Percentiles rank a stretch among this genome's conserved stretches.
Conservation (phyloP, 306 rosid genomes). For the Leucaena leucocephala region DNA sequence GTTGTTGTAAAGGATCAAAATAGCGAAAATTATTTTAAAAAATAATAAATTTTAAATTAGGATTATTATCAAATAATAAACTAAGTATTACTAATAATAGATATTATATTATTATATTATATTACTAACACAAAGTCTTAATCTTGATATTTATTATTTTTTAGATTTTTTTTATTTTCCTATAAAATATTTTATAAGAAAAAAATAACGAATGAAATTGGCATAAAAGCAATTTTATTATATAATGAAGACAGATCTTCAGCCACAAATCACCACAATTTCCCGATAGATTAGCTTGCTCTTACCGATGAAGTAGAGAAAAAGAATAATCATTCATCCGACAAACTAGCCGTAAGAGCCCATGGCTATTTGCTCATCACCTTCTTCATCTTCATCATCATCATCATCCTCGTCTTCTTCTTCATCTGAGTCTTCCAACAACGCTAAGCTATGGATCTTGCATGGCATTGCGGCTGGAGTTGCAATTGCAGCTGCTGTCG, state of each 20-base stretch:
- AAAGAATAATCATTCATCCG: background rate
- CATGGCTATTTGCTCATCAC: constrained; percentile 46
- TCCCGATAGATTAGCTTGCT: background rate
- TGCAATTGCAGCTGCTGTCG: constrained; percentile 72
- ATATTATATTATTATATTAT: no score
- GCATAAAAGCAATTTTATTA: background rate
- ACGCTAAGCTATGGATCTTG: constrained; percentile 65
- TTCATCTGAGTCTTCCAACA: constrained; percentile 53
- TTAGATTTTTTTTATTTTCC: no score
- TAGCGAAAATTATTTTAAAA: no score
- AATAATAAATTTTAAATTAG: no score
- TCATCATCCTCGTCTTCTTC: constrained; percentile 39
- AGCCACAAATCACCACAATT: background rate
- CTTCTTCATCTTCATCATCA: constrained; percentile 31
- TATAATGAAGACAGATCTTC: background rate
- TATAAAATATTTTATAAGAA: background rate
- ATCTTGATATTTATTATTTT: no score
- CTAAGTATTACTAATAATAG: no score
- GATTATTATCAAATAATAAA: no score
- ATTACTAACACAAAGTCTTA: no score
- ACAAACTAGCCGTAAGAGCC: background rate
- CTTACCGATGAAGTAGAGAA: background rate
- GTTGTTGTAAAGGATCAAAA: no score
- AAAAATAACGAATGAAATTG: background rate
- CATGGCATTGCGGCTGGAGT: constrained; percentile 78